A percentile compares a stretch with the other conserved stretches of the same genome.
These are phyloP conservation scores for Aspergillus sp. DNA, from an alignment of 2,329 filamentous ascomycete genomes.

Conservation along the genomic window DNA sequence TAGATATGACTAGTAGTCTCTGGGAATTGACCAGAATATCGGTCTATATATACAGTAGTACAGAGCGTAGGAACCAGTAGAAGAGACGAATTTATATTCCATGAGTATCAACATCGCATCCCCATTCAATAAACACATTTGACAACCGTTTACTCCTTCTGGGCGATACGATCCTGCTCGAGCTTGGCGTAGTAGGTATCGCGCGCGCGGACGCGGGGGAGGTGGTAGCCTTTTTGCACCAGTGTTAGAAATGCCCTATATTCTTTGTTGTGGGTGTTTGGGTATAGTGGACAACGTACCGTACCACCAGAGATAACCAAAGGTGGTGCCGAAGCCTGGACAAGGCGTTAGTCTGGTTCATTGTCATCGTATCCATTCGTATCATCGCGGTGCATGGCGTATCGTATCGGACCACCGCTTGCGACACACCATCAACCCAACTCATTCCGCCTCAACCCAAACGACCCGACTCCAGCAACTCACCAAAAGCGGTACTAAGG, in stretches of 20 bases:
- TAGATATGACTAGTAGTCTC: constrained; percentile 12
- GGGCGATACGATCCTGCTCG: constrained; percentile 50
- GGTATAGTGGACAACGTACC: constrained; percentile 36
- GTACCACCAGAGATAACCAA: constrained; percentile 62
- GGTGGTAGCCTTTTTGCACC: constrained; percentile 49
- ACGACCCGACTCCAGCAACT: constrained; percentile 22
- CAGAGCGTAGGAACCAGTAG: no score
- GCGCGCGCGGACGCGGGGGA: constrained; percentile 55
- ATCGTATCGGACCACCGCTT: neutral
- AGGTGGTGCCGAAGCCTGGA: constrained; percentile 53
- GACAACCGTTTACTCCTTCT: constrained; percentile 19
- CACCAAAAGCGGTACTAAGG: constrained; percentile 58
- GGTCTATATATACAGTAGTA: no score
- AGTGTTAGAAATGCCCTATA: no score
- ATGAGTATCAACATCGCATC: no score
- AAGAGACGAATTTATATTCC: neutral
- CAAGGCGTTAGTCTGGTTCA: no score
- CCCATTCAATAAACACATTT: no score
- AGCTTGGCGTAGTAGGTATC: constrained; percentile 57
- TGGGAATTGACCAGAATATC: no score
- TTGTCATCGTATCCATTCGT: no score
- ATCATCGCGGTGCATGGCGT: neutral
- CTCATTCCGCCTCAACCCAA: no score
- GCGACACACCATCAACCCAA: no score
- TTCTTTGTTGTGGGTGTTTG: no score